A percentile compares a stretch with the other conserved stretches of the same genome.
Evolutionary conservation across 176 grass and related monocot species (phyloP).

Genomic region (Ensete glaucum): DNA sequence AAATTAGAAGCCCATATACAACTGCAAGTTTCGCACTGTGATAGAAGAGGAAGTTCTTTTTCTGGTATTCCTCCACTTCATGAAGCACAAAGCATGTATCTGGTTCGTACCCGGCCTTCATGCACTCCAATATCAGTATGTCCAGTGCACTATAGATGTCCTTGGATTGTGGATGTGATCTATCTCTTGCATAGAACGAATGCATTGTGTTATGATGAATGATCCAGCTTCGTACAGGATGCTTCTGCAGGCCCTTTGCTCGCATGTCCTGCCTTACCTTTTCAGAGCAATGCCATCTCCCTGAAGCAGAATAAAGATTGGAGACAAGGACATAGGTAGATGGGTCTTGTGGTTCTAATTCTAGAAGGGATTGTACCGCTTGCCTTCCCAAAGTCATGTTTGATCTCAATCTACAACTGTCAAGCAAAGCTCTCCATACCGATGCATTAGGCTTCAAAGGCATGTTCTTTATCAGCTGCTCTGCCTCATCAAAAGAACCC

Average conservation of each 20-base stretch:
- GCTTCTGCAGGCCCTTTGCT: constrained; percentile 43
- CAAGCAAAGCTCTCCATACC: constrained; percentile 63
- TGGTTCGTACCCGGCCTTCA: constrained; percentile 55
- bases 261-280: constrained; percentile 49
- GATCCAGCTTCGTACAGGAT: constrained; percentile 53
- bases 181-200: constrained; percentile 61
- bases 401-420: constrained; percentile 34
- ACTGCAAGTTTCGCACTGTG: constrained; percentile 52
- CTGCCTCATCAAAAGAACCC: constrained; percentile 44
- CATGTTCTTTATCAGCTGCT: constrained; percentile 41
- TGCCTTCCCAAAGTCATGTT: constrained; percentile 25
- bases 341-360: constrained; percentile 37
- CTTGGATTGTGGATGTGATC: constrained; percentile 42
- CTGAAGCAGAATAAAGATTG: constrained; percentile 50
- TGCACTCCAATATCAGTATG: constrained; percentile 52
- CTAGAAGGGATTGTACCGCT: constrained; percentile 34
- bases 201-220: constrained; percentile 35
- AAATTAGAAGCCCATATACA: constrained; percentile 52
- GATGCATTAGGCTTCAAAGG: constrained; percentile 35
- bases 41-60: constrained; percentile 66
- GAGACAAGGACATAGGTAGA: constrained; percentile 44
- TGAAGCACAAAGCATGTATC: constrained; percentile 62
- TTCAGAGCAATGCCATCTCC: constrained; percentile 53
- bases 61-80: constrained; percentile 66
- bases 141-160: constrained; percentile 61